Percentiles rank a stretch among this genome's conserved stretches.
phyloP scores from a whole-genome alignment of 495 filamentous ascomycete species.

The Chaetomidium leptoderma region DNA sequence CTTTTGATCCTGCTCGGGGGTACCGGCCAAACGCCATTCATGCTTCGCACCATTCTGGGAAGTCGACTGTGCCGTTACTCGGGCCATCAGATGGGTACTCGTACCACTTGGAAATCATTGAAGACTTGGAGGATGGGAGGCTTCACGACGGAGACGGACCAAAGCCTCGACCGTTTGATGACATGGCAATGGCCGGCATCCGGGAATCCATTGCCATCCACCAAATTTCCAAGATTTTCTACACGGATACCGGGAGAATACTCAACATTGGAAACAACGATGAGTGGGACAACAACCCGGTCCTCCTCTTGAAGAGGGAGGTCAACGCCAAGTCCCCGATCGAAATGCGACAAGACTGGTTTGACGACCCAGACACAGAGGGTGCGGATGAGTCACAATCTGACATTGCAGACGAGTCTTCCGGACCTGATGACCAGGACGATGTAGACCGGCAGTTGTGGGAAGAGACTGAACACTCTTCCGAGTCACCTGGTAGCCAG shows the following conservation, averaged over 20 bases:
- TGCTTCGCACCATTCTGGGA: neutral
- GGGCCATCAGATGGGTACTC: slow-evolving; percentile 61
- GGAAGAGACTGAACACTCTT: slow-evolving; percentile 37
- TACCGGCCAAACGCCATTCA: slow-evolving; percentile 16
- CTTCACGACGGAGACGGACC: slow-evolving; percentile 75
- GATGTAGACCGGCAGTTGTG: slow-evolving; percentile 67
- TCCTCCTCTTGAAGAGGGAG: slow-evolving; percentile 84
- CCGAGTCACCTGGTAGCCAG: neutral
- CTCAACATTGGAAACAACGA: slow-evolving; percentile 79
- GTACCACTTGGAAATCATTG: slow-evolving; percentile 84
- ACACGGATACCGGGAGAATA: slow-evolving; percentile 91
- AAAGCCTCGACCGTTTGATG: slow-evolving; percentile 65
- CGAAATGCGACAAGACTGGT: slow-evolving; percentile 23
- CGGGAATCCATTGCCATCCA: slow-evolving; percentile 81
- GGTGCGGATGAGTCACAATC: neutral
- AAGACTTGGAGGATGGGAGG: slow-evolving; percentile 89
- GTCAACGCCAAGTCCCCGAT: slow-evolving; percentile 67
- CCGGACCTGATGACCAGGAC: slow-evolving; percentile 45
- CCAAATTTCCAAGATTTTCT: slow-evolving; percentile 94
- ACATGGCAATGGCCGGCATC: slow-evolving; percentile 69
- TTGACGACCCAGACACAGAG: slow-evolving; percentile 15
- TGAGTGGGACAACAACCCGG: slow-evolving; percentile 73
- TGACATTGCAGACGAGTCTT: neutral
- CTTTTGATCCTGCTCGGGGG: slow-evolving; percentile 26
- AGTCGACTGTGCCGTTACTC: neutral